A percentile compares a stretch with the other conserved stretches of the same genome.
phyloP scores from a whole-genome alignment of 177 flowering plant genomes.

The Vitis hybrid region DNA sequence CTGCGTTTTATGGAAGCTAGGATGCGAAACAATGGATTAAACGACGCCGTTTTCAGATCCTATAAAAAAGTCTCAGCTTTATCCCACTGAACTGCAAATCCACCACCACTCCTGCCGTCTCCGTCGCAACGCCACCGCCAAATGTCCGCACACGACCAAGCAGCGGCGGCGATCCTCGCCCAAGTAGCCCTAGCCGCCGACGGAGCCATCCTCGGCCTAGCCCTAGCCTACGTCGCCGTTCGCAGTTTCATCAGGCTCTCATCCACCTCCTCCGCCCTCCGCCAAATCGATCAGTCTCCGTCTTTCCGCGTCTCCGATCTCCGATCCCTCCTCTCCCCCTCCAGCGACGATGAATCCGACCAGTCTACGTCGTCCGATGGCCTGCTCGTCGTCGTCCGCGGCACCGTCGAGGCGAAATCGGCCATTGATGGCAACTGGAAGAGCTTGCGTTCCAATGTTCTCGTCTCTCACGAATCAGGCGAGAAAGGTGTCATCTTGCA shows the following conservation, averaged over 20 bases:
- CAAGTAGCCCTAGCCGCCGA: constrained; percentile 62
- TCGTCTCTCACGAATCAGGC: constrained; percentile 58
- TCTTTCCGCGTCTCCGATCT: constrained; percentile 6
- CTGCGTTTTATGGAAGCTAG: too few relatives aligned
- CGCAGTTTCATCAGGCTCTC: constrained; percentile 42
- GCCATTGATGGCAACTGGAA: constrained; percentile 52
- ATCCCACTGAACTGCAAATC: neutral
- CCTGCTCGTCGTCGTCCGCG: constrained; percentile 58
- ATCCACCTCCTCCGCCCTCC: constrained; percentile 48
- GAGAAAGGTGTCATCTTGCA: constrained; percentile 66
- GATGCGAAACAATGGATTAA: too few relatives aligned
- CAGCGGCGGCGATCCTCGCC: constrained; percentile 42
- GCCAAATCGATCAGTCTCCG: constrained; percentile 26
- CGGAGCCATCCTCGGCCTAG: constrained; percentile 70
- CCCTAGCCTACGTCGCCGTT: constrained; percentile 60
- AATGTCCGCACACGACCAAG: constrained; percentile 68
- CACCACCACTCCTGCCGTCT: neutral
- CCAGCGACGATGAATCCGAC: neutral
- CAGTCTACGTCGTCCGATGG: constrained; percentile 15
- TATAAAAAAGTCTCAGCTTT: too few relatives aligned
- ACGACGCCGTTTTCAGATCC: too few relatives aligned
- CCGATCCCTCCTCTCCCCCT: neutral
- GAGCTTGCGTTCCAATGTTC: constrained; percentile 24
- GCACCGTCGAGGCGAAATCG: constrained; percentile 61
- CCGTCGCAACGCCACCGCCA: neutral